Conservation (phyloP, 2,329 filamentous ascomycete genomes). For the Diplodia intermedia region DNA sequence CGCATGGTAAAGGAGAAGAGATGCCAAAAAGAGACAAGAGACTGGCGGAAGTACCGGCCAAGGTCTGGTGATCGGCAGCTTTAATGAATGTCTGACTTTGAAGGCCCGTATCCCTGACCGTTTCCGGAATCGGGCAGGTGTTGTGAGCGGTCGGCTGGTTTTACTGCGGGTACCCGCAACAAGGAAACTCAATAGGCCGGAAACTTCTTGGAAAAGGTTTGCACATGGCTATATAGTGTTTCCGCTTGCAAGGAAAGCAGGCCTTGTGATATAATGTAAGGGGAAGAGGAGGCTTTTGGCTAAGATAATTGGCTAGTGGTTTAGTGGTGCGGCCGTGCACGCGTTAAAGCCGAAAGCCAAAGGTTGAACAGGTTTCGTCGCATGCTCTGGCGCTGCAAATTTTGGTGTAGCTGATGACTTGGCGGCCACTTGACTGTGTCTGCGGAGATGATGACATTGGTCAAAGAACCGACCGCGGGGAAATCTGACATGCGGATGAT, state of each 20-base stretch:
- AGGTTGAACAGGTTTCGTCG: not conserved
- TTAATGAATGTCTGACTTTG: not conserved
- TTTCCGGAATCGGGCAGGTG: not conserved
- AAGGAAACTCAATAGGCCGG: not conserved
- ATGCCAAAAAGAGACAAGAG: slow-evolving; percentile 4
- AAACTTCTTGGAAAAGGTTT: not conserved
- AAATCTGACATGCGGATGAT: not conserved
- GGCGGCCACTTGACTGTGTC: not conserved
- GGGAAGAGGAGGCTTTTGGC: not conserved
- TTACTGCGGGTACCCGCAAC: not conserved
- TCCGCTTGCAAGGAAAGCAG: not conserved
- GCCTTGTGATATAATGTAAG: not conserved
- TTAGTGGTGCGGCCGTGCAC: not conserved
- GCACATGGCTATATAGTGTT: not conserved
- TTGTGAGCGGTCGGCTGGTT: not conserved
- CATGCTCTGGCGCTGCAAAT: not conserved
- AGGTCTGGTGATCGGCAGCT: not conserved
- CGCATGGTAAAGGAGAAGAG: not conserved
- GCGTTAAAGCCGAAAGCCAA: not conserved
- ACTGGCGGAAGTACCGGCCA: not conserved
- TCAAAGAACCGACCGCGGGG: accelerated
- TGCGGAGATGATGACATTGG: not conserved
- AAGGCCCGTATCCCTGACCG: not conserved
- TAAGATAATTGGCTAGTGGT: not conserved
- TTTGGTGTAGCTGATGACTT: not conserved